Evolutionary conservation across 106 monocot species (phyloP).

Genomic region (Platanthera zijinensis): DNA sequence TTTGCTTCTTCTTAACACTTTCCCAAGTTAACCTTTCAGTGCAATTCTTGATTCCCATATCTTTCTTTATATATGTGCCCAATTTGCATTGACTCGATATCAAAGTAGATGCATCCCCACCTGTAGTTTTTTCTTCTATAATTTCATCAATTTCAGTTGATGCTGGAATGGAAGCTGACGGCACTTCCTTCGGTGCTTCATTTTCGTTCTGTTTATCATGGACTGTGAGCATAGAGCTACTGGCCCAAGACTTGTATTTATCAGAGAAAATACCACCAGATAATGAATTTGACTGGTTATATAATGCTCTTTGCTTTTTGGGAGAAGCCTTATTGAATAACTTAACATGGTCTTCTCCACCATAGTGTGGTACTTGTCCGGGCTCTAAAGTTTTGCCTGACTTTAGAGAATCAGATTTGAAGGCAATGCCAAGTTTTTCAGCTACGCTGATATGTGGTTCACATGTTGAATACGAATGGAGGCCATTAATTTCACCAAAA

Average conservation of each 20-base stretch:
- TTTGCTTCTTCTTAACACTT: constrained; percentile 2
- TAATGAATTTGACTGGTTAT: constrained; percentile 6
- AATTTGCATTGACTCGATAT: constrained; percentile 1
- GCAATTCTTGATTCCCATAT: constrained; percentile 3
- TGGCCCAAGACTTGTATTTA: constrained; percentile 2
- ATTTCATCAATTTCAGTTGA: not conserved
- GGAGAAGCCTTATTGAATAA: not conserved
- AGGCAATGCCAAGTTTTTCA: not conserved
- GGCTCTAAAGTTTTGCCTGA: not conserved
- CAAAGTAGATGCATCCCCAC: not conserved
- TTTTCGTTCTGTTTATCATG: constrained; percentile 1
- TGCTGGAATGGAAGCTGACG: constrained; percentile 5
- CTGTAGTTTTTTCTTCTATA: constrained; percentile 1
- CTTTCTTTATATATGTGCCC: not conserved
- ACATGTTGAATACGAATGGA: not conserved
- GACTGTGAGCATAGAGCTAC: constrained; percentile 1
- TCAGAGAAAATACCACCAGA: constrained; percentile 1
- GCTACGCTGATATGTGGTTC: not conserved
- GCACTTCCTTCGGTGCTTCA: constrained; percentile 11
- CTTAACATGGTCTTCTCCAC: not conserved
- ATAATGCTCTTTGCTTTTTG: constrained; percentile 16
- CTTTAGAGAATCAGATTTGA: not conserved
- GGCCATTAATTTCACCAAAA: constrained; percentile 12
- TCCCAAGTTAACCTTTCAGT: not conserved
- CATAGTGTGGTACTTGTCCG: not conserved